These are phyloP conservation scores for Metarhizium brunneum DNA, from an alignment of 2,329 filamentous ascomycete species.

Conservation along the genomic window DNA sequence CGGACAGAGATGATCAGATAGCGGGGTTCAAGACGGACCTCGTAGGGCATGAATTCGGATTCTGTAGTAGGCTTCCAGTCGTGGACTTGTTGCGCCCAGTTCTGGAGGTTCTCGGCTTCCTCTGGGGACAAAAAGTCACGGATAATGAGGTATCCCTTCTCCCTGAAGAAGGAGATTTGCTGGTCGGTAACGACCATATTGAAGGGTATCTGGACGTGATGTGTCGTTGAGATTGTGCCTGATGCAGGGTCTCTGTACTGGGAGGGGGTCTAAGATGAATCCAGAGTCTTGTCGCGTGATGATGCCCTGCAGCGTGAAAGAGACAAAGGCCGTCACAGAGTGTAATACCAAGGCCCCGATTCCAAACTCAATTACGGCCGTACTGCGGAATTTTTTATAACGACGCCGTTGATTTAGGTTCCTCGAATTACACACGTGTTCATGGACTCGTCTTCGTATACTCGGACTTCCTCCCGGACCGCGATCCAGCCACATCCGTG, in stretches of 20 bases:
- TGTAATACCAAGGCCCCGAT: neutral
- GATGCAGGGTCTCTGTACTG: too few relatives aligned
- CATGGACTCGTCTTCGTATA: neutral
- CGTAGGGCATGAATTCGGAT: conserved; percentile 9
- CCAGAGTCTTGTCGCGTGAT: too few relatives aligned
- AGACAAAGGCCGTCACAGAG: neutral
- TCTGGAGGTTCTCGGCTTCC: conserved; percentile 6
- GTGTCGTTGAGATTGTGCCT: too few relatives aligned
- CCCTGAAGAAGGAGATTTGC: conserved; percentile 7
- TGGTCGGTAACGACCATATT: too few relatives aligned
- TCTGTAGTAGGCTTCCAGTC: conserved; percentile 8
- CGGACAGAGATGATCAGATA: neutral
- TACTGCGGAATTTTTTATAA: neutral
- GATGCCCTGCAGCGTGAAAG: too few relatives aligned
- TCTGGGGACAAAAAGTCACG: conserved; percentile 8
- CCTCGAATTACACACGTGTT: neutral
- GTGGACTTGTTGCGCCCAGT: conserved; percentile 11
- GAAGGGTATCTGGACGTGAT: too few relatives aligned
- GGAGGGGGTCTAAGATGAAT: too few relatives aligned
- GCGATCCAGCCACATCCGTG: neutral
- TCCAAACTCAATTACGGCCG: neutral
- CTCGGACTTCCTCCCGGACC: neutral
- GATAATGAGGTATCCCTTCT: conserved; percentile 11
- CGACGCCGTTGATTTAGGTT: neutral
- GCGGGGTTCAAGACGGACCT: neutral